Conservation (phyloP, 2,329 filamentous ascomycete genomes). For the Monosporascus sp. region DNA sequence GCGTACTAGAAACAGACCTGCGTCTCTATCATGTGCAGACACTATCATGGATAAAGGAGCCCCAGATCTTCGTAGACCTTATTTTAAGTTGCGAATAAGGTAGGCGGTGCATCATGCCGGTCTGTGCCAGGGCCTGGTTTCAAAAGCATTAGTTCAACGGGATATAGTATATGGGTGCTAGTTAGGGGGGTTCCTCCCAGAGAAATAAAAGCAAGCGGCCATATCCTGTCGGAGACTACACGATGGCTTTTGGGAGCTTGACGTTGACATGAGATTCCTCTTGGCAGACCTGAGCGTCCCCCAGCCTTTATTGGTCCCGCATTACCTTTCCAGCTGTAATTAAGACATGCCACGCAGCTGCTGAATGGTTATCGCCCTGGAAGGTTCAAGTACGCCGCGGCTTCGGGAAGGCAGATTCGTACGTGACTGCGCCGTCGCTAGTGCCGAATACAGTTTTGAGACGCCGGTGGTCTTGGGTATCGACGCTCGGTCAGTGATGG, state of each 20-base stretch:
- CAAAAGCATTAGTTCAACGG: neutral
- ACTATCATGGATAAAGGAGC: neutral
- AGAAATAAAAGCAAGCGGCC: neutral
- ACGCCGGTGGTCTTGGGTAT: too few relatives aligned
- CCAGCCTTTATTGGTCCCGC: too few relatives aligned
- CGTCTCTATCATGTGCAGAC: neutral
- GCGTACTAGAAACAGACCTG: neutral
- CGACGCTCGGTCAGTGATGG: too few relatives aligned
- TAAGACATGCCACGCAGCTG: too few relatives aligned
- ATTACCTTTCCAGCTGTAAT: too few relatives aligned
- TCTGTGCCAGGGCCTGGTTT: neutral
- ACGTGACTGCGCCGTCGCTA: too few relatives aligned
- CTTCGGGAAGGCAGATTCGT: too few relatives aligned
- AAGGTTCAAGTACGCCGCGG: too few relatives aligned
- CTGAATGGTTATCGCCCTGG: too few relatives aligned
- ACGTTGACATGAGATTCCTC: constrained; percentile 15
- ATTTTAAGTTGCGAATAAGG: neutral
- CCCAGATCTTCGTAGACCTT: neutral
- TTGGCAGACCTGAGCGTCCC: constrained; percentile 2
- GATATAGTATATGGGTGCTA: neutral
- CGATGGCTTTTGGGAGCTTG: constrained; percentile 9
- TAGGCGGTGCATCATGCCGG: neutral
- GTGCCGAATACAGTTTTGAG: too few relatives aligned
- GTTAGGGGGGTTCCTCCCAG: neutral
- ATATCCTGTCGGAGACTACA: constrained; percentile 9